Base-by-base conservation (phyloP, 164 flowering plant species). In the Saururus chinensis region DNA sequence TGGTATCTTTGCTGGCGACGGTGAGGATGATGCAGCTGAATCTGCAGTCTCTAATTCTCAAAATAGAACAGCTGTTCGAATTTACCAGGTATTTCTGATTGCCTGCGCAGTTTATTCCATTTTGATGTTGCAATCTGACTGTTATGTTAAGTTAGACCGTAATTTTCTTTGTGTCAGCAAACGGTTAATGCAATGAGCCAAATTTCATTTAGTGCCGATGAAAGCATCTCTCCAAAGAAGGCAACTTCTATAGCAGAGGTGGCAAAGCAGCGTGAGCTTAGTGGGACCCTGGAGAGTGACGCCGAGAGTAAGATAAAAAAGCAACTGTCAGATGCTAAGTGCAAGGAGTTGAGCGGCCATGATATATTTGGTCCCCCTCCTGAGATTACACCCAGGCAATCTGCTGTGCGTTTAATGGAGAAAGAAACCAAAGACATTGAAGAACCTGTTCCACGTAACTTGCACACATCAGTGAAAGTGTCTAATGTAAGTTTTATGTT, bases 261-360 rank as follows among this genome's bases (percentile, higher is more conserved):
- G 53, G 98, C 96, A 20, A 93, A 93, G 79, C 97, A 93, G 77
- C 84, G 92, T 14, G 99, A 93, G 68, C 82, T 93, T 42, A 85
- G 91, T 73, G 99, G 99, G 49, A 87, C 79, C 24, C 68, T 87
- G 20, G 89, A 88, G 57, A 83, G 76, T 66, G 95, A 87, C 41
- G 35, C 81, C 0, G 95, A 90, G 4, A 72, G 71, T 19, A 85
- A 58, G 73, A 60, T 78, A 71, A 81, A 81, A 75, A 93, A 88
- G 79, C 95, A 85, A 67, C 48, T 78, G 25, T 95, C 97, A 19
- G 81, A 84, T 77, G 91, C 91, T 7, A 95, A 95, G 74, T 63
- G 70, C 74, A 88, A 80, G 76, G 99, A 95, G 82, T 88, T 95
- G 22, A 87, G 88, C 74, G 97, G 99, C 25, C 84, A 88, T 65